phyloP scores from a whole-genome alignment of 768 basidiomycete genomes.

The Thelephora ganbajun region DNA sequence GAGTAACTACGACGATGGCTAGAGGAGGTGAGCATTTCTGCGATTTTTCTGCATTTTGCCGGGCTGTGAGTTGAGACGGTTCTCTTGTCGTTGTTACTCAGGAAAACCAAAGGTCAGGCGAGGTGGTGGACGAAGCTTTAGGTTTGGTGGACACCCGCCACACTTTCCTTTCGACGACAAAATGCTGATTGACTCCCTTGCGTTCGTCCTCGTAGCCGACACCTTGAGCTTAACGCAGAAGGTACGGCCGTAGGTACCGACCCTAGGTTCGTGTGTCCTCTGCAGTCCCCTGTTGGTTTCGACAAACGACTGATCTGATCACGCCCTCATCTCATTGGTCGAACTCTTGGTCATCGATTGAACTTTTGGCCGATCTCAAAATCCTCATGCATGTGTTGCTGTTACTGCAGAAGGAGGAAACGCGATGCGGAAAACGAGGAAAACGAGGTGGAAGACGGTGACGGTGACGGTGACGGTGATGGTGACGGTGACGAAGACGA shows the following conservation, averaged over 20 bases:
- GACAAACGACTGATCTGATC: too few relatives aligned
- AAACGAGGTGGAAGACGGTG: conserved; percentile 6
- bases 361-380: too few relatives aligned
- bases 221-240: conserved; percentile 43
- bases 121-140: conserved; percentile 59
- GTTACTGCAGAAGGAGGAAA: too few relatives aligned
- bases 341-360: conserved; percentile 4
- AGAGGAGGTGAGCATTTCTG: not conserved
- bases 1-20: not conserved
- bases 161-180: conserved; percentile 1
- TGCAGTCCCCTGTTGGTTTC: not conserved
- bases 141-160: conserved; percentile 43
- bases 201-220: conserved; percentile 26
- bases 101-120: conserved; percentile 82
- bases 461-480: conserved; percentile 13
- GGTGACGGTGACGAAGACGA: conserved; percentile 19
- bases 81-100: conserved; percentile 8
- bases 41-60: not conserved
- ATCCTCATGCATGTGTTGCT: too few relatives aligned
- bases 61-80: not conserved
- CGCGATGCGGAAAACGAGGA: too few relatives aligned
- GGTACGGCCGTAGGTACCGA: conserved; percentile 38
- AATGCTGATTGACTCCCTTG: conserved; percentile 6
- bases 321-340: too few relatives aligned
- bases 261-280: conserved; percentile 25